A percentile compares a stretch with the other conserved stretches of the same genome.
These are phyloP conservation scores for Scutellaria barbata DNA, from an alignment of 257 asterid genomes.

Conservation along the genomic window DNA sequence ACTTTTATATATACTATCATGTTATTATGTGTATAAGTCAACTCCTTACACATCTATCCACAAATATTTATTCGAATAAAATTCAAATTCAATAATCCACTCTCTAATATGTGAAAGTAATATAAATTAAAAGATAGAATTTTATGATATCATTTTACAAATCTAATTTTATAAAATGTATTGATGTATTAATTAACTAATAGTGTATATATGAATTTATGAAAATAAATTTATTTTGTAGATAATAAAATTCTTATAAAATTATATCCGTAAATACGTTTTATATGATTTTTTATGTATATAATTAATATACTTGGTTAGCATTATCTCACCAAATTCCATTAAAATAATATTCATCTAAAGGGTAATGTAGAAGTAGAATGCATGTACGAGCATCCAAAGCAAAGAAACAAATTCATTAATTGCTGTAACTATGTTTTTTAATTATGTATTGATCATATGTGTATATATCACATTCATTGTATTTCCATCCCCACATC, in stretches of 20 bases:
- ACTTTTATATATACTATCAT: no score
- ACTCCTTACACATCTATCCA: conserved; percentile 5
- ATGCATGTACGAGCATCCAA: conserved; percentile 10
- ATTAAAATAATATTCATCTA: neutral
- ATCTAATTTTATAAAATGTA: no score
- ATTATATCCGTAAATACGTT: no score
- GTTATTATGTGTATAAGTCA: neutral
- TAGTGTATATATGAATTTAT: no score
- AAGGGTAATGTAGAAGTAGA: neutral
- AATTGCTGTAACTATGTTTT: neutral
- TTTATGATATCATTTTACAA: no score
- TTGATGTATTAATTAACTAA: no score
- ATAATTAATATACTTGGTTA: conserved; percentile 8
- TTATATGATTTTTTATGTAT: no score
- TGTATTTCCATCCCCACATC: no score
- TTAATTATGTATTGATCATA: no score
- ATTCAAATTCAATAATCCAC: neutral
- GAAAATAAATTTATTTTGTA: no score
- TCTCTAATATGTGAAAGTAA: neutral
- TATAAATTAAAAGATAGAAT: neutral
- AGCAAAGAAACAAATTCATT: neutral
- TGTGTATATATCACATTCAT: no score
- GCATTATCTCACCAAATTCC: neutral
- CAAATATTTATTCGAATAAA: neutral
- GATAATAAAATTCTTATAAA: no score